Percentiles rank a stretch among this genome's conserved stretches.
Conservation (phyloP, 345 rosid genomes). For the Mercurialis annua region DNA sequence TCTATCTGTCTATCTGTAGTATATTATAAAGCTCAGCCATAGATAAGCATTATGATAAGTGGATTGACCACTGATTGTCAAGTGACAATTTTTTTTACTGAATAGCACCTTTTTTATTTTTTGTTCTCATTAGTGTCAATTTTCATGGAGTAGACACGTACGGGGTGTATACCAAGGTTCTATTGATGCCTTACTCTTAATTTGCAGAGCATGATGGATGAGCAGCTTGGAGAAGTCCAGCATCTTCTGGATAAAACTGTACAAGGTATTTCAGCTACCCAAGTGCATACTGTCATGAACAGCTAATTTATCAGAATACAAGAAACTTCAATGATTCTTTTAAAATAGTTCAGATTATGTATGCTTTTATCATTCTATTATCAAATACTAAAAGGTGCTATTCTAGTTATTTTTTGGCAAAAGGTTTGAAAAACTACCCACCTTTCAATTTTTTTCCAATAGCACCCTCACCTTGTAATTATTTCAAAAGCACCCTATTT, state of each 20-base stretch:
- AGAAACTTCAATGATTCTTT: neutral
- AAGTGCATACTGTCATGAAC: neutral
- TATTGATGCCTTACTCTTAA: constrained; percentile 13
- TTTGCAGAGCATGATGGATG: constrained; percentile 57
- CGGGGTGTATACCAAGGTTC: constrained; percentile 7
- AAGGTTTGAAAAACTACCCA: too few species aligned
- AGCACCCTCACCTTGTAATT: too few species aligned
- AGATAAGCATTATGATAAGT: too few species aligned
- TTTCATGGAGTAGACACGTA: neutral
- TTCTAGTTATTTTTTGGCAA: too few species aligned
- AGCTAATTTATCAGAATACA: neutral
- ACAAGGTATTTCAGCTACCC: constrained; percentile 52
- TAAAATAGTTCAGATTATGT: neutral
- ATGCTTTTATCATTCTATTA: neutral
- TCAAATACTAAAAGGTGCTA: neutral
- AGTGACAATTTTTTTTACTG: neutral
- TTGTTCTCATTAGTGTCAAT: neutral
- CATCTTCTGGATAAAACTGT: constrained; percentile 75
- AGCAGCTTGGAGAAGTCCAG: constrained; percentile 54
- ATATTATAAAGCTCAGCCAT: too few species aligned
- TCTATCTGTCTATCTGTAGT: neutral
- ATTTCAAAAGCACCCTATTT: too few species aligned
- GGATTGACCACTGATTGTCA: neutral
- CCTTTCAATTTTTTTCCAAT: too few species aligned
- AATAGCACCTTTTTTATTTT: neutral